Evolutionary conservation across 805 yeast genomes (phyloP).

Genomic region (Monosporozyma solicola): DNA sequence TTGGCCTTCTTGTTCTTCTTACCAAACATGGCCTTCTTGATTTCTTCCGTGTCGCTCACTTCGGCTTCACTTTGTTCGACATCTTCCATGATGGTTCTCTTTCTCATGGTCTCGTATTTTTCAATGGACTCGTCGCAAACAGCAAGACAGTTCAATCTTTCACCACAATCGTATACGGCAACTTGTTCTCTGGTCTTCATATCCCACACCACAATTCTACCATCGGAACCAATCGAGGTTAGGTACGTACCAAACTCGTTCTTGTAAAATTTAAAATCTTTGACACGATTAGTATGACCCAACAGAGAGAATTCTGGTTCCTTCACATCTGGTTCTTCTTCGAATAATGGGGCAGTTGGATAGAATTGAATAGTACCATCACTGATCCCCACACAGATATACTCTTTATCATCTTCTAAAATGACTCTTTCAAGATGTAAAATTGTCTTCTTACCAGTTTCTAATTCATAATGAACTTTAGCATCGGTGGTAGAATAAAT

Average conservation of each 20-base stretch:
- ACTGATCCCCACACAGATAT: conserved; percentile 56
- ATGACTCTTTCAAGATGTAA: conserved; percentile 55
- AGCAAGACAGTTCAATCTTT: conserved; percentile 79
- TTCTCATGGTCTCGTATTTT: conserved; percentile 59
- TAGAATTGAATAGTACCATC: conserved; percentile 63
- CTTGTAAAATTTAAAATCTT: conserved; percentile 55
- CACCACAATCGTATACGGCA: conserved; percentile 86
- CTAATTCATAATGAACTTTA: conserved; percentile 44
- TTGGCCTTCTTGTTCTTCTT: conserved; percentile 33
- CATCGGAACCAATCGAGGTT: conserved; percentile 85
- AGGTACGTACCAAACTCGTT: conserved; percentile 40
- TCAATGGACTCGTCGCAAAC: conserved; percentile 73
- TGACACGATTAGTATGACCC: conserved; percentile 83
- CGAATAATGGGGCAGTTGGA: conserved; percentile 31
- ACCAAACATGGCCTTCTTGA: conserved; percentile 50
- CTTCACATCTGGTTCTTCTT: conserved; percentile 14
- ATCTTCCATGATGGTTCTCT: conserved; percentile 39
- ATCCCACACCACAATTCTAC: conserved; percentile 89
- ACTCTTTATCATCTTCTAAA: conserved; percentile 40
- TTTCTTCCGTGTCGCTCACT: conserved; percentile 55
- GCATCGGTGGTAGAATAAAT: conserved; percentile 59
- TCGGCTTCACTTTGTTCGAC: conserved; percentile 67
- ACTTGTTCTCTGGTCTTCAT: conserved; percentile 59
- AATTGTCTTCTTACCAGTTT: conserved; percentile 42
- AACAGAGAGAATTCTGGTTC: conserved; percentile 50